Base-by-base conservation (phyloP, 1,139 yeast genomes). In the Yamadazyma buinensis region DNA sequence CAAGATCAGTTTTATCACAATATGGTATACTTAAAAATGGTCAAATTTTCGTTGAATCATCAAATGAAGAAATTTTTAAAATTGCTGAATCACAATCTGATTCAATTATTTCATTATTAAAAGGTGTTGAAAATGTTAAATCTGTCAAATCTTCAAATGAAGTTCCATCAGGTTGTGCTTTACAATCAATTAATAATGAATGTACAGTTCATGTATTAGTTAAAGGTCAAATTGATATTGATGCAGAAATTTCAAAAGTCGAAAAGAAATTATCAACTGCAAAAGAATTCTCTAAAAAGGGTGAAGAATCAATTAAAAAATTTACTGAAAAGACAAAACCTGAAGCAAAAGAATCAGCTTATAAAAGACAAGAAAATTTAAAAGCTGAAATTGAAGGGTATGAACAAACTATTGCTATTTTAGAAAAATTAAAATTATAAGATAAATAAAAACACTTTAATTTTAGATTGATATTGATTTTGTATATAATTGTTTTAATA, bases 201-300 rank as follows among this genome's bases (percentile, higher is more conserved):
- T 81, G 87, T 55, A 83, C 82, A 42, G 97, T 90, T 25, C 95
- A 86, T 53, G 78, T 90, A 24, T 74, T 92, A 57, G 97, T 92
- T 40, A 87, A 87, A 72, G 97, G 97, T 37, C 94, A 85, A 57
- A 80, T 92, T 49, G 97, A 92, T 57, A 77, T 90, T 51, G 97
- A 88, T 51, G 82, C 84, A 34, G 97, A 92, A 64, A 85, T 92
- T 52, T 56, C 72, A 47, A 92, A 90, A 74, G 95, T 90, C 30
- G 61, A 71, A 51, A 80, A 78, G 74, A 88, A 84, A 67, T 72
- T 88, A 54, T 72, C 63, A 38, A 74, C 78, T 41, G 75, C 85
- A 42, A 60, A 66, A 47, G 85, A 86, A 44, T 55, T 55, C 40
- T 54, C 54, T 39, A 53, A 56, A 46, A 69, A 67, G 56, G 55